Evolutionary conservation across 371 early-diverging fungal species (phyloP), one percentile per base, ranked within the genome.

Genomic region (Mycotypha africana): DNA sequence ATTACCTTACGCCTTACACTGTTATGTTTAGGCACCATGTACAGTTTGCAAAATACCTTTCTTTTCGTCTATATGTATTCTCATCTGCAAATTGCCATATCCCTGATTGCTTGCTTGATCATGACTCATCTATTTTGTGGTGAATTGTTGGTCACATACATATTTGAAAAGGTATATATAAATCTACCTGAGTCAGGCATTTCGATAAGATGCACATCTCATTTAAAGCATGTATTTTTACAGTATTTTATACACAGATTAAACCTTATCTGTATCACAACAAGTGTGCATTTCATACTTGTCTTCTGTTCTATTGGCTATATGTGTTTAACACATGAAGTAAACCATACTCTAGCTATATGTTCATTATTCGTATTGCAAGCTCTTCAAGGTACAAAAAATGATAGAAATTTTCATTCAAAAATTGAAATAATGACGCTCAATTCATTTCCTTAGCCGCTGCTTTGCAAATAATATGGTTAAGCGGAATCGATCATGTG

Each of bases 381-480:
- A 11, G 30, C 40, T n/a, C 15, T 47, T 25, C 60, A 59, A 55
- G 55, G 59, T 56, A 56, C 24, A n/a, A n/a, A n/a, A n/a, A n/a
- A n/a, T n/a, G n/a, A n/a, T n/a, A n/a, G n/a, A n/a, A n/a, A n/a
- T n/a, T n/a, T n/a, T n/a, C n/a, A n/a, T n/a, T n/a, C n/a, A n/a
- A n/a, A n/a, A n/a, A n/a, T n/a, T n/a, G n/a, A n/a, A n/a, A n/a
- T n/a, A n/a, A n/a, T n/a, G n/a, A n/a, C n/a, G n/a, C n/a, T n/a
- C n/a, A n/a, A n/a, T n/a, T 28, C 6, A 28, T 28, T 8, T 8
- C 12, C 30, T n/a, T 45, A 65, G 65, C 55, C 2, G 12, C 37
- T 14, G 52, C 59, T 17, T 63, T 65, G 22, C 58, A 60, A 36
- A 23, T 63, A 34, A 52, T 59, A 4, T 70, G 70, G 70, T 41